Base-by-base conservation (phyloP, 2,329 filamentous ascomycete species). In the Penicillium sp. region DNA sequence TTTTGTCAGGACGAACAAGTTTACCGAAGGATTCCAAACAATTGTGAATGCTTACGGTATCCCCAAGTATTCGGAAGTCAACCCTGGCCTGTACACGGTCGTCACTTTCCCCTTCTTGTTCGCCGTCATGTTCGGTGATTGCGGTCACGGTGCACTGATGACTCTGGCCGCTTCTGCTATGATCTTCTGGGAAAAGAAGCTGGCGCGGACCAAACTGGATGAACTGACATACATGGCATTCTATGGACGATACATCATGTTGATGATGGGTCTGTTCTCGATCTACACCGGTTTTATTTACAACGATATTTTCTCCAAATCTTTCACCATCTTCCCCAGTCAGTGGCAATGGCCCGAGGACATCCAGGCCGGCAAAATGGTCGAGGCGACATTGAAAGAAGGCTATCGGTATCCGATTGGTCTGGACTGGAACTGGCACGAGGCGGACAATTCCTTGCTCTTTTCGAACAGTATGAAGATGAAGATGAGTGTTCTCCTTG, bases 401-500 rank as follows among this genome's bases (percentile, higher is more conserved):
- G 84, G 83, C 58, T 93, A 97, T 77, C 89, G 92, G 51, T 99
- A 97, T 75, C 93, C 96, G 17, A 96, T 99, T 71, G 94, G 94
- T 66, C 79, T 99, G 60, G 94, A 99, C 73, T 96, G 89, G 87
- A 90, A 89, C 71, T 99, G 94, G 94, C 96, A 99, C 74, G 92
- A 89, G 59, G 89, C 92, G 13, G 93, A 97, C 70, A 99, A 99
- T 70, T 89, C 96, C 60, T 83, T 99, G 21, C 84, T 99, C 49
- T 99, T 99, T 80, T 89, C 86, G 75, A 99, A 99, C 88, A 96
- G 90, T 77, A 96, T 94, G 84, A 99, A 99, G 87, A 99, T 99
- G 94, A 99, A 99, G 83, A 90, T 99, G 79, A 96, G 91, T 81
- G 97, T 99, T 73, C 86, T 99, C 65, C 84, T 99, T 64, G 94